These are phyloP conservation scores for Atkinsonella texensis DNA, from an alignment of 2,329 filamentous ascomycete species.

Conservation along the genomic window DNA sequence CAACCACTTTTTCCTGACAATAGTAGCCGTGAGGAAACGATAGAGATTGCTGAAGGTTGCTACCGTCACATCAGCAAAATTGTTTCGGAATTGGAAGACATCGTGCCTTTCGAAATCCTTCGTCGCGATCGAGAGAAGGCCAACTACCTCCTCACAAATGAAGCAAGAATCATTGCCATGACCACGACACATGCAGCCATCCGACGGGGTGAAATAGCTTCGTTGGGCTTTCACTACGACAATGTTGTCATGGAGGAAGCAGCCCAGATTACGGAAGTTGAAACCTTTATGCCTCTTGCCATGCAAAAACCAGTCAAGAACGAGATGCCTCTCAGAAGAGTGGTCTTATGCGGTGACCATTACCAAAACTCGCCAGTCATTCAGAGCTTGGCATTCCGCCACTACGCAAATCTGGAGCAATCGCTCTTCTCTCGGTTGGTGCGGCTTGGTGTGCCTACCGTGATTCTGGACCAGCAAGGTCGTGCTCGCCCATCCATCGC, in stretches of 20 bases:
- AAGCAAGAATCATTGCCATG: constrained; percentile 98
- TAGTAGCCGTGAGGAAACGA: constrained; percentile 49
- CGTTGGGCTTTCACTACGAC: constrained; percentile 92
- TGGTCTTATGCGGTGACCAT: constrained; percentile 91
- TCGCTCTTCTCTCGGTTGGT: constrained; percentile 87
- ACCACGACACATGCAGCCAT: constrained; percentile 97
- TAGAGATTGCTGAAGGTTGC: constrained; percentile 74
- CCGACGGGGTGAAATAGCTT: constrained; percentile 77
- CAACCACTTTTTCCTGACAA: constrained; percentile 68
- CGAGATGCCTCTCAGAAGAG: constrained; percentile 65
- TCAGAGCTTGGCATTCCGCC: constrained; percentile 84
- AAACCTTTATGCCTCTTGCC: constrained; percentile 91
- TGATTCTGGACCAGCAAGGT: constrained; percentile 86
- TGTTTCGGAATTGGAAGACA: constrained; percentile 85
- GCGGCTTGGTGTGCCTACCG: constrained; percentile 80
- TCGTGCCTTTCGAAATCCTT: constrained; percentile 88
- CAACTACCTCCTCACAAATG: constrained; percentile 88
- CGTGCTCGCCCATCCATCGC: constrained; percentile 80
- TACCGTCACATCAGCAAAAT: constrained; percentile 81
- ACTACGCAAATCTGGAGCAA: constrained; percentile 93
- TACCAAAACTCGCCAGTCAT: constrained; percentile 94
- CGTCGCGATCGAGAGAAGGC: constrained; percentile 82
- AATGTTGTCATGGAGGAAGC: constrained; percentile 98
- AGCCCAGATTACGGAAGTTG: constrained; percentile 93
- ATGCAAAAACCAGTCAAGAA: constrained; percentile 71